Evolutionary conservation across 257 asterid species (phyloP).

Genomic region (Scutellaria minor): DNA sequence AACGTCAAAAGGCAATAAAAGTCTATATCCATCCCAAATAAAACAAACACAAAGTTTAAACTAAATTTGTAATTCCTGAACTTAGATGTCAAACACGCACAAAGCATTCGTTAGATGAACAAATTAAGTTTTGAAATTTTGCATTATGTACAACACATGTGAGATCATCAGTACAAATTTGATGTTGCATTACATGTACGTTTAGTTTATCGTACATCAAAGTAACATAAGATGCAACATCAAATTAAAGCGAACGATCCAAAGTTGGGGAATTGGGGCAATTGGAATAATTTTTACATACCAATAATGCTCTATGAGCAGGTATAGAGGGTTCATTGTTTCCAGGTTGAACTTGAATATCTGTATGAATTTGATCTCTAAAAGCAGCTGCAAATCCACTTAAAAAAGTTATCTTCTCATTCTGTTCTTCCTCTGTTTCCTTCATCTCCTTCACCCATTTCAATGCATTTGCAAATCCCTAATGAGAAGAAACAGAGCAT

Average conservation of each 20-base stretch:
- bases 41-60: too few relatives aligned
- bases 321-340: constrained; percentile 70
- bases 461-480: constrained; percentile 86
- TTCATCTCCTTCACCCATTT: constrained; percentile 91
- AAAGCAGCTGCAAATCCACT: constrained; percentile 68
- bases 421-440: constrained; percentile 71
- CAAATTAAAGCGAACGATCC: not conserved
- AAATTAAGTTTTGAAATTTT: too few relatives aligned
- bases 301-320: constrained; percentile 86
- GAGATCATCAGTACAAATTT: too few relatives aligned
- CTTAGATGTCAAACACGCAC: too few relatives aligned
- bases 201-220: too few relatives aligned
- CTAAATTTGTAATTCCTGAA: too few relatives aligned
- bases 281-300: constrained; percentile 11
- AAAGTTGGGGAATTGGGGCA: too few relatives aligned
- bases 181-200: too few relatives aligned
- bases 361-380: constrained; percentile 71
- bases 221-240: not conserved
- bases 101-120: too few relatives aligned
- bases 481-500: not conserved
- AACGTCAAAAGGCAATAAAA: too few relatives aligned
- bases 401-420: constrained; percentile 62
- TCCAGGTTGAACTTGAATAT: constrained; percentile 75
- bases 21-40: too few relatives aligned
- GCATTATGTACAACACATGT: too few relatives aligned